Evolutionary conservation across 2,329 filamentous ascomycete genomes (phyloP).

Genomic region (Aspergillus piperis): DNA sequence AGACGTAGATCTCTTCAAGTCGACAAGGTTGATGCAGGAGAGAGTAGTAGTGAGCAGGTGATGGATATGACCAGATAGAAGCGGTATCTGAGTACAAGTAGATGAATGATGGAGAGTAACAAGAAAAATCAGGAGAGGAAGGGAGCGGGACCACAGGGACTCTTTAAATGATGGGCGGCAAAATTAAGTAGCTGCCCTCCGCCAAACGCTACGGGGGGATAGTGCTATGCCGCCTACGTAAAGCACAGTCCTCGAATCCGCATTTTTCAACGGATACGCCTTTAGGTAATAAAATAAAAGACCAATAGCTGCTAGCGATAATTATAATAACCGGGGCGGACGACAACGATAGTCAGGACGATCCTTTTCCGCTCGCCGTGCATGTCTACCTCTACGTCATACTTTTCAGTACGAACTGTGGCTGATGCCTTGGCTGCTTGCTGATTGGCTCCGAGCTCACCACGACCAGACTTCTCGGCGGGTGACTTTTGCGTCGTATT

Average conservation of each 20-base stretch:
- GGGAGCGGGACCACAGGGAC: conserved; percentile 7
- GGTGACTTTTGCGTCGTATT: conserved; percentile 16
- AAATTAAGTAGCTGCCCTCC: conserved; percentile 6
- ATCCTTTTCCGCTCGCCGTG: background rate
- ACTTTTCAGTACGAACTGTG: conserved; percentile 11
- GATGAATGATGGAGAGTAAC: background rate
- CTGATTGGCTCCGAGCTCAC: conserved; percentile 12
- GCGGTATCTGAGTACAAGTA: background rate
- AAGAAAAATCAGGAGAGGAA: background rate
- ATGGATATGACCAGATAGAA: background rate
- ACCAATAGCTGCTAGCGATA: background rate
- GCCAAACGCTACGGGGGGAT: background rate
- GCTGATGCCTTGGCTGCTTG: conserved; percentile 6
- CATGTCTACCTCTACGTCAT: conserved; percentile 13
- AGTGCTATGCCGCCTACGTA: conserved; percentile 1
- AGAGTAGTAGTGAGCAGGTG: background rate
- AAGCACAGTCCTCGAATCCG: background rate
- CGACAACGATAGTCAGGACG: conserved; percentile 1
- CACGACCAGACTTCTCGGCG: conserved; percentile 1
- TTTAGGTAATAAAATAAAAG: conserved; percentile 1
- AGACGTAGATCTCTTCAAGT: conserved; percentile 16
- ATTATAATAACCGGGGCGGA: background rate
- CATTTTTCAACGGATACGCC: background rate
- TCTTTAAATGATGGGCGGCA: conserved; percentile 9
- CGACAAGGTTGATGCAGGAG: conserved; percentile 14